These are phyloP conservation scores for Komagataella mondaviorum DNA, from an alignment of 805 yeast genomes.

Conservation along the genomic window DNA sequence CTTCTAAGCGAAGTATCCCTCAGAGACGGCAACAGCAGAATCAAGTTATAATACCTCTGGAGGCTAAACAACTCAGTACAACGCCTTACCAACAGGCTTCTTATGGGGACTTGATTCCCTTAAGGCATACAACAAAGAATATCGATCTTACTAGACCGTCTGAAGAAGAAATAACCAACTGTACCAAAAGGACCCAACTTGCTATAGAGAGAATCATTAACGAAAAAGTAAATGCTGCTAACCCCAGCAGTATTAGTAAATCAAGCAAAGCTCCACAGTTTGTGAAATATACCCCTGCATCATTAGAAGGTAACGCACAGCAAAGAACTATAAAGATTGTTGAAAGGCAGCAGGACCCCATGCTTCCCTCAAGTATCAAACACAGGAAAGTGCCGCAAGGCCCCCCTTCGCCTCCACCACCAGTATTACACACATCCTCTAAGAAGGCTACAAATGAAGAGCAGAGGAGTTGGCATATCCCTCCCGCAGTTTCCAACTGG, in stretches of 20 bases:
- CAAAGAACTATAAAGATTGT: conserved; percentile 47
- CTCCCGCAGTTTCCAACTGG: conserved; percentile 91
- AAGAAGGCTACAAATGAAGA: conserved; percentile 56
- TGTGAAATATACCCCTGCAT: neutral
- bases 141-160: conserved; percentile 7
- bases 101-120: conserved; percentile 1
- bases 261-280: neutral
- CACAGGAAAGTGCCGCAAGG: conserved; percentile 60
- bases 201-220: conserved; percentile 39
- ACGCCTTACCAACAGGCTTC: neutral
- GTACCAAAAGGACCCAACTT: conserved; percentile 40
- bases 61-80: neutral
- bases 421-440: conserved; percentile 51
- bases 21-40: neutral
- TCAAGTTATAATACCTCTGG: neutral
- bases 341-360: conserved; percentile 64
- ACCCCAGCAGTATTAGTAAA: conserved; percentile 8
- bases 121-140: neutral
- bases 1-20: neutral
- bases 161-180: conserved; percentile 28
- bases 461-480: conserved; percentile 73
- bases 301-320: conserved; percentile 7
- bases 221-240: conserved; percentile 23
- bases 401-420: conserved; percentile 44
- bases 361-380: conserved; percentile 70